Base-by-base conservation (phyloP, 2,329 filamentous ascomycete genomes). In the Exophiala mesophila region DNA sequence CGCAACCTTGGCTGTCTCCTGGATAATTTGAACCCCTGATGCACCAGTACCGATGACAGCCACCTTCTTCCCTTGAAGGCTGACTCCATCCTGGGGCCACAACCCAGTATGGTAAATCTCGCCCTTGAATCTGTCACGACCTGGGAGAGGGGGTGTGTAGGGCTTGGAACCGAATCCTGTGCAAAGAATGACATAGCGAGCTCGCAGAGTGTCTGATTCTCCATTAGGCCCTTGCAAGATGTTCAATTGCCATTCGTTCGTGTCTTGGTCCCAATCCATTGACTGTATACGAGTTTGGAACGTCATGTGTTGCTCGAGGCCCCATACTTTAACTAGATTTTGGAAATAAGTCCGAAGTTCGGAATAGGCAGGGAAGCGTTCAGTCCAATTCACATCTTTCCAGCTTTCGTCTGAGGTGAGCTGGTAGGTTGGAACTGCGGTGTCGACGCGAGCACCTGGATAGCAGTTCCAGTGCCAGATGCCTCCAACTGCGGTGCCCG, bases 31-130 rank as follows among this genome's bases (percentile, higher is more conserved):
- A 1, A 83, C 72, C 1, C 79, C 80, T 0, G 76, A 76, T 0
- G 78, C 74, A 3, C 80, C 80, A 0, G 78, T 82, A 6, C 80
- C 80, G 19, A 83, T 74, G 40, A 83, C 70, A 13, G 72, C 79
- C 39, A 77, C 71, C 10, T 71, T 68, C 57, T 83, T 83, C 36
- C 70, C 70, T 31, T 68, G 67, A n/a, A 37, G n/a, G 34, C 74
- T 66, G 13, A 82, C 65, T 6, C 73, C 65, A 18, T 20, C 12
- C 2, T 70, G 9, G 1, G 78, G 76, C 78, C 78, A 80, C 57
- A 74, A 74, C 1, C 74, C 76, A 0, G 75, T 73, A 57, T 81
- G 77, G 52, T 77, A 69, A 6, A 80, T 68, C 12, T 68, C 57
- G n/a, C 80, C 80, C 40, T 76, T 68, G 66, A 80, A 83, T 18